These are phyloP conservation scores for Crotalaria pallida DNA, from an alignment of 306 rosid species.

Conservation along the genomic window DNA sequence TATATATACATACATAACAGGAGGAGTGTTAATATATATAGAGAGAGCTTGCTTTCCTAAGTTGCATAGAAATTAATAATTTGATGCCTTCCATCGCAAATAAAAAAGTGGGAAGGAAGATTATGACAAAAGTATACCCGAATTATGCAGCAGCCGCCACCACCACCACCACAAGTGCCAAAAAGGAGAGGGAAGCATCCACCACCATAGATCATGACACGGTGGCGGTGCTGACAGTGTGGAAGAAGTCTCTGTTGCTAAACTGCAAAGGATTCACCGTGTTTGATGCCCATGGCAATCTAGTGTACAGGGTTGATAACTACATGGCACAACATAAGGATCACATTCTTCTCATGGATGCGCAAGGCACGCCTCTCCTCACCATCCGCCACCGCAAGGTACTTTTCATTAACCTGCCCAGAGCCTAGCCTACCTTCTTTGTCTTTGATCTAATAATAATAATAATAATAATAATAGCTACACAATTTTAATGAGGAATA, in stretches of 20 bases:
- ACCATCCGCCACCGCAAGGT: constrained; percentile 77
- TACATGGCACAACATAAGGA: constrained; percentile 44
- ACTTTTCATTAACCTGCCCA: too few species aligned
- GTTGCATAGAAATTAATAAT: background rate
- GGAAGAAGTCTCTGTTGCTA: constrained; percentile 71
- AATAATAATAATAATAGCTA: background rate
- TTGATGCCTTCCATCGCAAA: too few species aligned
- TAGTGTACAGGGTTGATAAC: constrained; percentile 64
- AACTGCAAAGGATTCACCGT: constrained; percentile 82
- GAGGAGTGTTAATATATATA: too few species aligned
- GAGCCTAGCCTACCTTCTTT: too few species aligned
- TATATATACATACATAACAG: too few species aligned
- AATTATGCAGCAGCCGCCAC: constrained; percentile 17
- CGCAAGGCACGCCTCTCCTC: constrained; percentile 58
- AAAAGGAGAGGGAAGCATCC: background rate
- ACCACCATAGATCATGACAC: background rate
- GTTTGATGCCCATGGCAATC: constrained; percentile 46
- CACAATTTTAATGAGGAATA: too few species aligned
- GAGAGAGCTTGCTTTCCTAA: too few species aligned
- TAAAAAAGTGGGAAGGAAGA: too few species aligned
- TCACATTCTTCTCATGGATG: constrained; percentile 75
- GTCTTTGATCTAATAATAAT: too few species aligned
- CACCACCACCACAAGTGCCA: background rate
- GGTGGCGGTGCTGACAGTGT: constrained; percentile 47
- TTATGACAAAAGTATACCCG: constrained; percentile 55